Conservation (phyloP, 2,329 filamentous ascomycete species). For the Amylocarpus encephaloides region DNA sequence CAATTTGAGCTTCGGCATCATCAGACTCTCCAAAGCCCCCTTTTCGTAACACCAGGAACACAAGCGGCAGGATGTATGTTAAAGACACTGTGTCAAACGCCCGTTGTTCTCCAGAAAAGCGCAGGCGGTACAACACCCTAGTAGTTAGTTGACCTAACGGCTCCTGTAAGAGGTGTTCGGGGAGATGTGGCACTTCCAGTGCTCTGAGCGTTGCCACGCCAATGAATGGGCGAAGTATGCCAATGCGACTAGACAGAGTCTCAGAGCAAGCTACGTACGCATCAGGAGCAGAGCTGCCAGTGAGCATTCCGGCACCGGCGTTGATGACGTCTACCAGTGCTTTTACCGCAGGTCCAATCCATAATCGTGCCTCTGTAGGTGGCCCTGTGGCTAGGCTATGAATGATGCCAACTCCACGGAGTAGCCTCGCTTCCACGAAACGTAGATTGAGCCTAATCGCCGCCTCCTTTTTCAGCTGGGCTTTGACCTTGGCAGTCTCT, state of each 20-base stretch:
- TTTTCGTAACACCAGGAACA: constrained; percentile 70
- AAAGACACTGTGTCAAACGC: constrained; percentile 85
- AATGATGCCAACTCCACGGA: constrained; percentile 81
- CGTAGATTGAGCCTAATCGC: constrained; percentile 69
- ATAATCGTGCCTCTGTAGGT: constrained; percentile 79
- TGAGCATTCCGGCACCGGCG: constrained; percentile 73
- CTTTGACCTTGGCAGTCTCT: constrained; percentile 83
- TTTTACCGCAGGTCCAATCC: constrained; percentile 78
- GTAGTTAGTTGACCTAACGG: constrained; percentile 80
- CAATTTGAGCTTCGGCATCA: constrained; percentile 81
- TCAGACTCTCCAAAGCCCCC: constrained; percentile 74
- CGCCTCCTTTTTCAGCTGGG: constrained; percentile 82
- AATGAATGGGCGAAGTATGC: constrained; percentile 71
- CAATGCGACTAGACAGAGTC: constrained; percentile 67
- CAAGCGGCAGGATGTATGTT: constrained; percentile 77
- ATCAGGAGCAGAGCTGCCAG: constrained; percentile 70
- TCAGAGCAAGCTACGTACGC: constrained; percentile 77
- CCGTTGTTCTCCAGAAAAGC: constrained; percentile 87
- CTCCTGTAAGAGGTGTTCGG: constrained; percentile 68
- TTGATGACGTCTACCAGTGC: constrained; percentile 68
- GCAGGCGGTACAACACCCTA: constrained; percentile 80
- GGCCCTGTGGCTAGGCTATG: constrained; percentile 75
- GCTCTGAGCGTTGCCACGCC: constrained; percentile 81
- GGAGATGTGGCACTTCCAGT: constrained; percentile 65
- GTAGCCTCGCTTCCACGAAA: constrained; percentile 61